Base-by-base conservation (phyloP, 164 flowering plant genomes). In the Santalum album region DNA sequence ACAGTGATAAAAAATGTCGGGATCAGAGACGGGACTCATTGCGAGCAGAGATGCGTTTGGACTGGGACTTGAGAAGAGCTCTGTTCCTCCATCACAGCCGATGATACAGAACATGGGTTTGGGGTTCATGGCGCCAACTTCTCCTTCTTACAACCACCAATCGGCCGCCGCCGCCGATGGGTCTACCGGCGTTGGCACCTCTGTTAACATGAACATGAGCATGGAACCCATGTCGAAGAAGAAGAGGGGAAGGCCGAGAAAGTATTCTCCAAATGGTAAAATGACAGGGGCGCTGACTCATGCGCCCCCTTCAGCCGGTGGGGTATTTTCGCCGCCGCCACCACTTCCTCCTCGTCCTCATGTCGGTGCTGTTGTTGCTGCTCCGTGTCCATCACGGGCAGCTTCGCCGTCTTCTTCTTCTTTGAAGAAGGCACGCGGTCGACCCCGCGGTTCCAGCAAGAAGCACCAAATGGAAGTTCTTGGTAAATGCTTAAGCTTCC, bases 211-310 rank as follows among this genome's bases (percentile, higher is more conserved):
- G 9, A 38, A 11, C 16, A 56, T 67, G 67, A 34, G 60, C 66
- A 59, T 70, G 15, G 85, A 74, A 44, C 68, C 71, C 0, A 25
- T 75, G n/a, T n/a, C n/a, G 63, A 90, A 78, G 71, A 62, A 74
- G 57, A 90, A 81, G 75, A 78, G 97, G 63, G 97, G 91, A 14
- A 72, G 91, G 67, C 94, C 91, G 7, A 75, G 87, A 58, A 84
- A 86, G 62, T 86, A 83, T 17, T 87, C 87, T n/a, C 89, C 86
- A 0, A 95, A 83, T 54, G 81, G 88, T 42, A 40, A 78, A 51
- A 73, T 80, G 79, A 63, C 75, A 1, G 34, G 78, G 42, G 17
- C 42, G 9, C 16, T 4, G 16, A 11, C 16, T 12, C 42, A 10
- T 12, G 0, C 42, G 42, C 42, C 42, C 14, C 17, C 42, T 38